phyloP scores from a whole-genome alignment of 768 basidiomycete species.

The Arthromyces matolae region DNA sequence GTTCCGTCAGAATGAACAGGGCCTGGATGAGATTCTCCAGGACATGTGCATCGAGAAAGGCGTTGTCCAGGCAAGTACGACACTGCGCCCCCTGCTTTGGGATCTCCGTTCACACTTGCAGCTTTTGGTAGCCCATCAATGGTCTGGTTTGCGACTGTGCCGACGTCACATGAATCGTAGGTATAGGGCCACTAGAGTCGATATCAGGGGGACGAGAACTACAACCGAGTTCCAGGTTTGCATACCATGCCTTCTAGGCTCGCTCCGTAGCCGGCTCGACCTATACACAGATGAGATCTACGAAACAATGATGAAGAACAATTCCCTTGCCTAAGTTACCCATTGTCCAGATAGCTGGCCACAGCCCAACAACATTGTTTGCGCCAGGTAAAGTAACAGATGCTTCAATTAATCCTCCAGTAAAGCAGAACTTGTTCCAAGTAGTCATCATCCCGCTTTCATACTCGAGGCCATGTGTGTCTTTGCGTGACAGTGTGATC shows the following conservation, averaged over 20 bases:
- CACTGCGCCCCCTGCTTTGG: slow-evolving; percentile 45
- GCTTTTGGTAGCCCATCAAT: slow-evolving; percentile 58
- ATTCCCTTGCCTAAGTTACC: slow-evolving; percentile 60
- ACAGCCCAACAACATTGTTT: slow-evolving; percentile 61
- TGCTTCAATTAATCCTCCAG: slow-evolving; percentile 75
- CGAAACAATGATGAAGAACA: too few species aligned
- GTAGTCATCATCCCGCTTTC: slow-evolving; percentile 66
- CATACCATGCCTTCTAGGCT: slow-evolving; percentile 72
- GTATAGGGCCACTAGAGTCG: slow-evolving; percentile 89
- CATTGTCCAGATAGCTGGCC: slow-evolving; percentile 83
- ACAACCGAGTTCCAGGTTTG: too few species aligned
- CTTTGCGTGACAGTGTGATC: slow-evolving; percentile 65
- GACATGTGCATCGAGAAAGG: slow-evolving; percentile 85
- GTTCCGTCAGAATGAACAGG: slow-evolving; percentile 74
- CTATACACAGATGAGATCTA: slow-evolving; percentile 23
- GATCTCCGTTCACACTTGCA: slow-evolving; percentile 61
- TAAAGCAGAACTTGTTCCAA: slow-evolving; percentile 95
- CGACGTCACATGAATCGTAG: slow-evolving; percentile 88
- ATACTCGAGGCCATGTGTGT: slow-evolving; percentile 70
- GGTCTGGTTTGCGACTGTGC: slow-evolving; percentile 86
- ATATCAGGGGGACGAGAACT: too few species aligned
- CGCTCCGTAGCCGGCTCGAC: slow-evolving; percentile 87
- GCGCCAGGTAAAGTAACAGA: slow-evolving; percentile 68
- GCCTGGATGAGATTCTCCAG: slow-evolving; percentile 83
- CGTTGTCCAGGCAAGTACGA: slow-evolving; percentile 88